Evolutionary conservation across 78 protist species (phyloP).

Genomic region (Dictyostelium purpureum): DNA sequence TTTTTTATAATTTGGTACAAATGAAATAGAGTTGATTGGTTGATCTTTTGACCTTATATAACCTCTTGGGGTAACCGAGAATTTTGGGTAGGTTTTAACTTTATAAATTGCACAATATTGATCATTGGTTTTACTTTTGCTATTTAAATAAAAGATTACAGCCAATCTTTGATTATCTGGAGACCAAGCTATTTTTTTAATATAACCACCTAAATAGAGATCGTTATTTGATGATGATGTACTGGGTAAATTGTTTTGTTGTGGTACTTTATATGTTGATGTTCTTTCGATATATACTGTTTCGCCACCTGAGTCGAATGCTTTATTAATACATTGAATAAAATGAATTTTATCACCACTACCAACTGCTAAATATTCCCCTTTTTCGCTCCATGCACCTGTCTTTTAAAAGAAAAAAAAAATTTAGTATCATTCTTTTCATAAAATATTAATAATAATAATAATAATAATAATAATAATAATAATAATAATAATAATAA

Average conservation of each 20-base stretch:
- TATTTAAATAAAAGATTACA: constrained; percentile 24
- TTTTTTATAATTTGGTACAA: constrained; percentile 69
- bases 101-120: constrained; percentile 34
- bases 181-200: constrained; percentile 18
- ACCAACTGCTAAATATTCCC: constrained; percentile 29
- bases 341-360: constrained; percentile 32
- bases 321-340: constrained; percentile 50
- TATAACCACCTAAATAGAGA: constrained; percentile 42
- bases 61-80: constrained; percentile 50
- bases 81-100: constrained; percentile 33
- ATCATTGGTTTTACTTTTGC: constrained; percentile 13
- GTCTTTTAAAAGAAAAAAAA: neutral
- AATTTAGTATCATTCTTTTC: too few relatives aligned
- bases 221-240: neutral
- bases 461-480: neutral
- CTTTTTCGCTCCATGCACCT: constrained; percentile 36
- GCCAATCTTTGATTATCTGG: constrained; percentile 70
- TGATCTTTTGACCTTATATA: constrained; percentile 28
- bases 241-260: neutral
- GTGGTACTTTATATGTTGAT: constrained; percentile 8
- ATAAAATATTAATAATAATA: neutral
- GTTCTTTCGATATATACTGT: constrained; percentile 41
- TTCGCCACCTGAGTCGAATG: constrained; percentile 62
- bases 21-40: constrained; percentile 25
- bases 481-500: too few relatives aligned